These are phyloP conservation scores for Micractinium sp. DNA, from an alignment of 139 green algal genomes.

Conservation along the genomic window DNA sequence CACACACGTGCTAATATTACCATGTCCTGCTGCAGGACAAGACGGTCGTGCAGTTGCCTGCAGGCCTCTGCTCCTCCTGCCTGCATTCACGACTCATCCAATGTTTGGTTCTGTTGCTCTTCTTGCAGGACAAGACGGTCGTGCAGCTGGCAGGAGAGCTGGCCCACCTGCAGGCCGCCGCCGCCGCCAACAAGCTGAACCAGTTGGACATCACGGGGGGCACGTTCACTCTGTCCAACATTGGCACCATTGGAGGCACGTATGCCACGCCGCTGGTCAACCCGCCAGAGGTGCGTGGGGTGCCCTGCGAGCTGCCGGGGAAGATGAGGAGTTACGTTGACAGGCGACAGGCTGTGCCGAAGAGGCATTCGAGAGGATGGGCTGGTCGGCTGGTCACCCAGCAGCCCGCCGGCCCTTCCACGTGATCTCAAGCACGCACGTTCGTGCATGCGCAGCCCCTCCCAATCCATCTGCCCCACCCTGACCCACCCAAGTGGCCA, in stretches of 20 bases:
- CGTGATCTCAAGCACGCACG: background rate
- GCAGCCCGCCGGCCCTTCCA: too few relatives aligned
- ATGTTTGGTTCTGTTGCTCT: background rate
- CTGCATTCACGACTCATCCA: background rate
- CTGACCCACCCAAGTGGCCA: too few relatives aligned
- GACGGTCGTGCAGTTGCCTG: slow-evolving; percentile 66
- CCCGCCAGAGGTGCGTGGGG: slow-evolving; percentile 53
- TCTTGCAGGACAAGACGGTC: slow-evolving; percentile 60
- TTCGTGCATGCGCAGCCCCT: too few relatives aligned
- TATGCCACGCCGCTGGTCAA: slow-evolving; percentile 85
- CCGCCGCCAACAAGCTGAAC: slow-evolving; percentile 66
- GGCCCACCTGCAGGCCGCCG: slow-evolving; percentile 68
- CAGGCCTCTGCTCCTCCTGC: slow-evolving; percentile 69
- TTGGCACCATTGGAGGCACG: slow-evolving; percentile 87
- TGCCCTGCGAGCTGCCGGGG: background rate
- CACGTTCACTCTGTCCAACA: slow-evolving; percentile 92
- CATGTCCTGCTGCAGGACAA: slow-evolving; percentile 49
- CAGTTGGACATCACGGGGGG: slow-evolving; percentile 69
- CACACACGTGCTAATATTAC: too few relatives aligned
- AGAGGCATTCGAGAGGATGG: background rate
- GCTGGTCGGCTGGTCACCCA: background rate
- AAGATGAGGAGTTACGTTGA: too few relatives aligned
- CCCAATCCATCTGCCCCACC: background rate
- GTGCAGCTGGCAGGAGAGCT: slow-evolving; percentile 75
- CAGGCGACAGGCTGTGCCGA: too few relatives aligned